phyloP scores from a whole-genome alignment of 2,329 filamentous ascomycete genomes.

The Pseudogymnoascus sp. region DNA sequence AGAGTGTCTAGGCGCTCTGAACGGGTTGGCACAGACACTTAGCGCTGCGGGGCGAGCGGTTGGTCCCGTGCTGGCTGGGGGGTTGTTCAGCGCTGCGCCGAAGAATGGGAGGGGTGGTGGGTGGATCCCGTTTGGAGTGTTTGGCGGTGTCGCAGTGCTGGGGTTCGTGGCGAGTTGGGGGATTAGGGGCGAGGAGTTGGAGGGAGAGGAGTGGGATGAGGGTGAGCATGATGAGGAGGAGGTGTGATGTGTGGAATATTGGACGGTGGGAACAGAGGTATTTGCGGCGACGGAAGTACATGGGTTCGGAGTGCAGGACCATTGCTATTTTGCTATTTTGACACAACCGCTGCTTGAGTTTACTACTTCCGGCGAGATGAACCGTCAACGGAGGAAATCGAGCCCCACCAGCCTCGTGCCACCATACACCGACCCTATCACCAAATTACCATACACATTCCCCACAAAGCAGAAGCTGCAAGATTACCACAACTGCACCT shows the following conservation, averaged over 20 bases:
- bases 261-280: not conserved
- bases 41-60: constrained; percentile 83
- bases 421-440: not conserved
- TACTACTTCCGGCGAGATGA: not conserved
- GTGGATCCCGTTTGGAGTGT: constrained; percentile 58
- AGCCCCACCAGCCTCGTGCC: no score
- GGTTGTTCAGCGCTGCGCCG: constrained; percentile 72
- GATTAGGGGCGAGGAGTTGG: constrained; percentile 56
- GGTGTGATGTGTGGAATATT: constrained; percentile 2
- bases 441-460: not conserved
- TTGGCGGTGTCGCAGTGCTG: constrained; percentile 71
- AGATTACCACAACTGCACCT: not conserved
- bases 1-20: constrained; percentile 77
- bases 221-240: constrained; percentile 21
- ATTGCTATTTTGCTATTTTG: not conserved
- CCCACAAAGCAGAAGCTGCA: not conserved
- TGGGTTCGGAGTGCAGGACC: not conserved
- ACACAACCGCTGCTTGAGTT: not conserved
- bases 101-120: constrained; percentile 75
- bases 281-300: not conserved
- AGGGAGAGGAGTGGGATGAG: constrained; percentile 43
- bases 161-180: constrained; percentile 75
- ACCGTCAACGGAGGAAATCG: not conserved
- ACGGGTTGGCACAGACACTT: constrained; percentile 88
- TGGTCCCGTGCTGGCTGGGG: constrained; percentile 81